Conservation (phyloP, 2,329 filamentous ascomycete genomes). For the Rhytidhysteron rufulum region DNA sequence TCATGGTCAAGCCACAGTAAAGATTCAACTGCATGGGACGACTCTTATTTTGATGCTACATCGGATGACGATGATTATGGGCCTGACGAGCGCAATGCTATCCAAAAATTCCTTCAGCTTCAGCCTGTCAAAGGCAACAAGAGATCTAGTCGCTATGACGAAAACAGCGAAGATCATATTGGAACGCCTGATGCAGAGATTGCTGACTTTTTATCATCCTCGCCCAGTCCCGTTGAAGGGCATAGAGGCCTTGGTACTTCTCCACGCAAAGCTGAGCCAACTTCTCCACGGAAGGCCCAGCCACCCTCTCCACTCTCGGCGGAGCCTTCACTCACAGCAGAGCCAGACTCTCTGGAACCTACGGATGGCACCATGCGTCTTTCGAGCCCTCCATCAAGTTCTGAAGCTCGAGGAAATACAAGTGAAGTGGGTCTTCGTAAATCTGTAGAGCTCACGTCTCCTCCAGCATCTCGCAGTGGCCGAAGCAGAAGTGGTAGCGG, state of each 20-base stretch:
- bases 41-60: constrained; percentile 47
- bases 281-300: constrained; percentile 20
- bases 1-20: constrained; percentile 24
- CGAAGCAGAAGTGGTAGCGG: constrained; percentile 21
- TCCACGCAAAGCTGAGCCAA: constrained; percentile 4
- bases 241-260: constrained; percentile 38
- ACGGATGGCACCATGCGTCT: constrained; percentile 15
- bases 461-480: constrained; percentile 12
- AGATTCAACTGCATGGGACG: constrained; percentile 47
- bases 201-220: constrained; percentile 29
- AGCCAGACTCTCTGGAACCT: constrained; percentile 14
- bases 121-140: constrained; percentile 15
- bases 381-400: constrained; percentile 17
- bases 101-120: constrained; percentile 34
- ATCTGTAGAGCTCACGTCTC: constrained; percentile 23
- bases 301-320: no score
- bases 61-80: constrained; percentile 45
- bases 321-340: no score
- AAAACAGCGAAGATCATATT: constrained; percentile 9
- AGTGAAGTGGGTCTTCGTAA: constrained; percentile 26
- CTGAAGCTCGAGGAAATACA: constrained; percentile 14
- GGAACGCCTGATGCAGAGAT: constrained; percentile 41
- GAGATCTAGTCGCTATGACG: constrained; percentile 9
- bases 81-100: constrained; percentile 31
- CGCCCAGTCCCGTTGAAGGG: constrained; percentile 23